phyloP scores from a whole-genome alignment of 148 eudicot genomes.

The Fagopyrum homotropicum region DNA sequence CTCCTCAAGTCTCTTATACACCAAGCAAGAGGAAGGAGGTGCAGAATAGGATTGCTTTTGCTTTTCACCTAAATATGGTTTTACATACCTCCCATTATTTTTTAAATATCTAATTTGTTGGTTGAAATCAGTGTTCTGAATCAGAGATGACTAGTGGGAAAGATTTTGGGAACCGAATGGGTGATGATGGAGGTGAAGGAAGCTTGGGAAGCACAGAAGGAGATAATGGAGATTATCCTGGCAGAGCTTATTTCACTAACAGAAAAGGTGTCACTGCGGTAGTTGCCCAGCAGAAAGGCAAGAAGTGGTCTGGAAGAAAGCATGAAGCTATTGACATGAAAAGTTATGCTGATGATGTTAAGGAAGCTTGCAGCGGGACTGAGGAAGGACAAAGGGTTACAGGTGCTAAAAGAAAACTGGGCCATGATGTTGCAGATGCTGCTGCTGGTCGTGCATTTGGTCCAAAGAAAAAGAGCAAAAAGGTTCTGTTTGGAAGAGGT shows the following conservation, averaged over 20 bases:
- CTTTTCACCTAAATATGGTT: background rate
- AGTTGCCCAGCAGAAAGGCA: slow-evolving; percentile 33
- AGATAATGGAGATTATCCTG: slow-evolving; percentile 48
- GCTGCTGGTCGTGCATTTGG: slow-evolving; percentile 35
- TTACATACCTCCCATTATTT: background rate
- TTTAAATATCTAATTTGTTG: slow-evolving; percentile 5
- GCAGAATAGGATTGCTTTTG: background rate
- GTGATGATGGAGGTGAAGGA: slow-evolving; percentile 70
- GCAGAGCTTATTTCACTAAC: slow-evolving; percentile 29
- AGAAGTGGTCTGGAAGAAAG: slow-evolving; percentile 47
- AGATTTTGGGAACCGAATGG: slow-evolving; percentile 43
- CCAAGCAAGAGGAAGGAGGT: slow-evolving; percentile 49
- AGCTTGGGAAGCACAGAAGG: slow-evolving; percentile 73
- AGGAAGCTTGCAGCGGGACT: slow-evolving; percentile 94
- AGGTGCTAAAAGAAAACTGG: slow-evolving; percentile 37
- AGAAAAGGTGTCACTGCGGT: slow-evolving; percentile 23
- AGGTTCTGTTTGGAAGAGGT: slow-evolving; percentile 79
- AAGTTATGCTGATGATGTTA: slow-evolving; percentile 60
- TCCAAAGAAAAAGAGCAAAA: slow-evolving; percentile 82
- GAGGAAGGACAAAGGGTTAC: slow-evolving; percentile 72
- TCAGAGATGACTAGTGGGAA: slow-evolving; percentile 53
- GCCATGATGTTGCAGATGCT: slow-evolving; percentile 37
- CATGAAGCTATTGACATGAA: slow-evolving; percentile 36
- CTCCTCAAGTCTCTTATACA: slow-evolving; percentile 75
- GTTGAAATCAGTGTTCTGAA: slow-evolving; percentile 38